Base-by-base conservation (phyloP, 257 asterid species). In the Thymus quinquecostatus region DNA sequence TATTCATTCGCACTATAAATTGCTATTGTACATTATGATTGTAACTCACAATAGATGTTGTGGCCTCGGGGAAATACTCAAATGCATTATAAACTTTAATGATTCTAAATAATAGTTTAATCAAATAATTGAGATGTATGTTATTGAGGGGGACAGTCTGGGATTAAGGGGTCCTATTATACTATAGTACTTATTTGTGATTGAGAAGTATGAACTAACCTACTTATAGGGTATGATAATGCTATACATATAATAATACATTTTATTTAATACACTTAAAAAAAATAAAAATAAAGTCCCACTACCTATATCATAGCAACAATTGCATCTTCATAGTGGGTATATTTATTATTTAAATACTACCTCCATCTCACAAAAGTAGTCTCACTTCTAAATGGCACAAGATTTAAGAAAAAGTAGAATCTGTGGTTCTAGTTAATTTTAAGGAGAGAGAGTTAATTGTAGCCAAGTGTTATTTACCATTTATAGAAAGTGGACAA, bases 161-260 rank as follows among this genome's bases (percentile, higher is more conserved):
- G 30, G 8, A 34, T 30, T 51, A 53, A 54, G 41, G 53, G 53
- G 50, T 27, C 38, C 41, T 12, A 59, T n/a, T 27, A 41, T 44
- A 44, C 9, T 38, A 30, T 14, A 68, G 68, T 76, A 55, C 27
- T 71, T 54, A 68, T 47, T 68, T 71, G 68, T 63, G 69, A 62
- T 73, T 55, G 77, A 7, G 67, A 51, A 64, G 65, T 61, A 76
- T 64, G 75, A 78, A 70, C 64, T 47, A 79, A 79, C 66, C 74
- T 64, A 79, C 71, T 69, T 62, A 48, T 65, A 56, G 80, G 71
- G 43, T 36, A 71, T 69, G 40, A 71, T 79, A 53, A 59, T 70
- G 74, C 48, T 68, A 21, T 68, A 21, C 68, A 14, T 9, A 6
- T 38, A 38, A 38, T 38, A 63, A 63, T 6, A 63, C 54, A 40